These are phyloP conservation scores for Anthracocystis setariae DNA, from an alignment of 1,284 basidiomycete genomes.

Conservation along the genomic window DNA sequence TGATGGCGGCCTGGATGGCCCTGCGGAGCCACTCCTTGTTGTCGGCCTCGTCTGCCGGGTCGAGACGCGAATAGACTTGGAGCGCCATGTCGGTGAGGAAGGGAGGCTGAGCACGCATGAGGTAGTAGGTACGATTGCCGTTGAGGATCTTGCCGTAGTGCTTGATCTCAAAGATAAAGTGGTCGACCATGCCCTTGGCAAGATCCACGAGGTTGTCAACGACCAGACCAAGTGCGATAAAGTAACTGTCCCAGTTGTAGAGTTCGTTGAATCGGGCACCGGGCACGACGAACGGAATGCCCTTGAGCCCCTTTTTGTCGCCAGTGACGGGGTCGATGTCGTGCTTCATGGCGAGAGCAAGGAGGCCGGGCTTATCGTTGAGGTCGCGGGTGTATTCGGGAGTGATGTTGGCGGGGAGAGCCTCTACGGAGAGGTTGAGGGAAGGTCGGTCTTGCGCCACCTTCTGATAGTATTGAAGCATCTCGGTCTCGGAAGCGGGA, in stretches of 20 bases:
- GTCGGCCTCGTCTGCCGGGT: slow-evolving; percentile 79
- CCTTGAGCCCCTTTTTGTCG: slow-evolving; percentile 78
- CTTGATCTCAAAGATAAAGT: slow-evolving; percentile 98
- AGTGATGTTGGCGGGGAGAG: slow-evolving; percentile 88
- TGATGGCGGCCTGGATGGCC: slow-evolving; percentile 94
- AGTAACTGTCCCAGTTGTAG: slow-evolving; percentile 75
- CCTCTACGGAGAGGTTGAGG: slow-evolving; percentile 88
- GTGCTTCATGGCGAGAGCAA: slow-evolving; percentile 91
- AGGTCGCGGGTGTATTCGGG: slow-evolving; percentile 89
- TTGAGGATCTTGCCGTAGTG: slow-evolving; percentile 83
- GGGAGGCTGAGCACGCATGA: slow-evolving; percentile 93
- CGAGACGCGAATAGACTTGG: slow-evolving; percentile 95
- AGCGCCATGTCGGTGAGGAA: slow-evolving; percentile 98
- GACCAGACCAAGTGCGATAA: slow-evolving; percentile 90
- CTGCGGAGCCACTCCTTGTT: slow-evolving; percentile 92
- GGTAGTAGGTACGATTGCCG: slow-evolving; percentile 73
- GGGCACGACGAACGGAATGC: slow-evolving; percentile 92
- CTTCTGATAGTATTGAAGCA: slow-evolving; percentile 87
- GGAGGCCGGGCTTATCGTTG: slow-evolving; percentile 90
- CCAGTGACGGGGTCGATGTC: slow-evolving; percentile 73
- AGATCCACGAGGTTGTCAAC: slow-evolving; percentile 92
- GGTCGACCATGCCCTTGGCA: slow-evolving; percentile 96
- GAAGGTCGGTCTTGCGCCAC: slow-evolving; percentile 72
- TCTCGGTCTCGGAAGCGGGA: slow-evolving; percentile 87
- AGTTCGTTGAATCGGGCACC: slow-evolving; percentile 98